These are phyloP conservation scores for Leucocoprinus leucothites DNA, from an alignment of 768 basidiomycete species.

Conservation along the genomic window DNA sequence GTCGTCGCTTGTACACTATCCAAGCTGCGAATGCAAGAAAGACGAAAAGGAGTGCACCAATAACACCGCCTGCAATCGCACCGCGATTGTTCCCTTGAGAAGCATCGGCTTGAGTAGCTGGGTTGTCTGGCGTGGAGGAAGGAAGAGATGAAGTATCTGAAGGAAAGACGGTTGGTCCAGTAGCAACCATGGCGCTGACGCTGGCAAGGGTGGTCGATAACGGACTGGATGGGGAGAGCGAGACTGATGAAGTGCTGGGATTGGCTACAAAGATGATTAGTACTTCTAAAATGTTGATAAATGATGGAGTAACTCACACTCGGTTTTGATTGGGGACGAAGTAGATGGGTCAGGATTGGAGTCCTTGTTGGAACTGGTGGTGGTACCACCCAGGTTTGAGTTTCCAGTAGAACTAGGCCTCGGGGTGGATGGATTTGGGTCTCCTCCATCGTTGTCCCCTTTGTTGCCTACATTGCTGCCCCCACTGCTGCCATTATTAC, in stretches of 20 bases:
- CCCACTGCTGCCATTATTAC: neutral
- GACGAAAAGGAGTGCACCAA: constrained; percentile 45
- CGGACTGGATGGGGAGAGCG: neutral
- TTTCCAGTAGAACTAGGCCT: neutral
- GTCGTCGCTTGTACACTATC: constrained; percentile 41
- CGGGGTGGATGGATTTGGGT: neutral
- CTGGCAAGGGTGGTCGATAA: neutral
- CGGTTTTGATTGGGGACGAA: neutral
- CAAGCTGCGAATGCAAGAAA: constrained; percentile 28
- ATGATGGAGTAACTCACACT: neutral
- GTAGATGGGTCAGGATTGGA: neutral
- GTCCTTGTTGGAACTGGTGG: neutral
- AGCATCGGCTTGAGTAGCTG: constrained; percentile 11
- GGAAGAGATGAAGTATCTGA: neutral
- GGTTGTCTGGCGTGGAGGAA: constrained; percentile 3
- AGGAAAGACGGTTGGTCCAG: neutral
- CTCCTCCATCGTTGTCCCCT: neutral
- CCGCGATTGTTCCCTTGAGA: constrained; percentile 30
- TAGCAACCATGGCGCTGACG: neutral
- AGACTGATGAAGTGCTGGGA: neutral
- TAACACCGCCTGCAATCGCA: constrained; percentile 49
- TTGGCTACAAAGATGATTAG: neutral
- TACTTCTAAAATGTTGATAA: neutral
- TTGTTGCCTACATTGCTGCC: neutral
- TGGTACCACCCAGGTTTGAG: neutral